Conservation (phyloP, 352 stramenopile genomes). For the Albugo laibachii region DNA sequence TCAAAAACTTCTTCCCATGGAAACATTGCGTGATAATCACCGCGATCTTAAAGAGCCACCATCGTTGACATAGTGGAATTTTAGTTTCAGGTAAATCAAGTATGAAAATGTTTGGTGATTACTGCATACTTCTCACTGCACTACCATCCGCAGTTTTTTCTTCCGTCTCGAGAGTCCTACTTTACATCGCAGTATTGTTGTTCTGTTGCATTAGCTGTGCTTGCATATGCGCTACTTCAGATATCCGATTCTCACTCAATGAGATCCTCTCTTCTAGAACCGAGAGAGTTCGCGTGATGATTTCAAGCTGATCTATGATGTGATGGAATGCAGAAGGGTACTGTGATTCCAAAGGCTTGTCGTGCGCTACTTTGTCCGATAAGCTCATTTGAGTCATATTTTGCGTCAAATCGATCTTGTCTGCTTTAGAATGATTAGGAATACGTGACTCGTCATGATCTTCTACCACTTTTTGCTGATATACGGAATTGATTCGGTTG, state of each 20-base stretch:
- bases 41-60: too few relatives aligned
- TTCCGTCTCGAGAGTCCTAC: too few relatives aligned
- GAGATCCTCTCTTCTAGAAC: constrained; percentile 73
- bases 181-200: too few relatives aligned
- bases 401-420: background rate
- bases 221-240: constrained; percentile 36
- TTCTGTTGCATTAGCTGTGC: constrained; percentile 9
- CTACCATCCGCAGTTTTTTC: too few relatives aligned
- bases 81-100: too few relatives aligned
- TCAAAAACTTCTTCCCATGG: constrained; percentile 38
- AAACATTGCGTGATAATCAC: background rate
- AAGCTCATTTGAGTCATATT: background rate
- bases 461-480: background rate
- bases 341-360: constrained; percentile 8
- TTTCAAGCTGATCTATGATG: constrained; percentile 78
- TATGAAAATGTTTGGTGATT: too few relatives aligned
- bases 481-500: background rate
- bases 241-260: constrained; percentile 63
- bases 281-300: constrained; percentile 68
- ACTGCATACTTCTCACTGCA: too few relatives aligned
- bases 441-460: background rate
- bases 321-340: constrained; percentile 60
- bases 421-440: background rate
- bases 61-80: too few relatives aligned
- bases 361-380: too few relatives aligned